Conservation (phyloP, 2,329 filamentous ascomycete species). For the Cercospora sp. region DNA sequence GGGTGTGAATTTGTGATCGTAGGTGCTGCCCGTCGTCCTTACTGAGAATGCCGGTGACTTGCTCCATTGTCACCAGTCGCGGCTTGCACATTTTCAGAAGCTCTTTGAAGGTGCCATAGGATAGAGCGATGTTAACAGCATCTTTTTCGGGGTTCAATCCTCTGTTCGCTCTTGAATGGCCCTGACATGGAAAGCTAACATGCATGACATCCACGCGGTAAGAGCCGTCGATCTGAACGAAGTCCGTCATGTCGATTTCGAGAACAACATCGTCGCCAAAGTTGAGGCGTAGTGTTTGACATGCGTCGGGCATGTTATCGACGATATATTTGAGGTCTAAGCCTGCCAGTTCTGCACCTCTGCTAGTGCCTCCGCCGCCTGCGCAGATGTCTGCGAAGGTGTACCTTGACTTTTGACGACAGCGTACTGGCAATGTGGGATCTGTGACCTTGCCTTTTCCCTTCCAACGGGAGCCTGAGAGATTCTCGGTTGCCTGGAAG, state of each 20-base stretch:
- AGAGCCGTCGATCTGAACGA: not conserved
- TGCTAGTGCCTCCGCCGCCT: too few relatives aligned
- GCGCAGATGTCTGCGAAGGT: constrained; percentile 62
- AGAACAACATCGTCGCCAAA: not conserved
- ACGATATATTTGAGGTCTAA: constrained; percentile 55
- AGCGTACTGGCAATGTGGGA: not conserved
- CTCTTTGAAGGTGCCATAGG: constrained; percentile 44
- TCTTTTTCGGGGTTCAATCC: constrained; percentile 54
- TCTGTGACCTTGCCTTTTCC: not conserved
- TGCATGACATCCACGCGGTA: not conserved
- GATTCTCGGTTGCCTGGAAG: not conserved
- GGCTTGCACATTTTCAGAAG: constrained; percentile 62
- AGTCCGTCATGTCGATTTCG: not conserved
- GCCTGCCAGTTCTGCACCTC: constrained; percentile 62
- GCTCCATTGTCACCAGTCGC: constrained; percentile 73
- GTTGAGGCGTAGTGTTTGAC: not conserved
- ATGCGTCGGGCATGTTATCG: constrained; percentile 53
- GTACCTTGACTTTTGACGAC: not conserved
- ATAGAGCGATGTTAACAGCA: constrained; percentile 64
- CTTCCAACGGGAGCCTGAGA: not conserved
- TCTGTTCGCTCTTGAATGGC: constrained; percentile 58
- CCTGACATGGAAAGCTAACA: not conserved
- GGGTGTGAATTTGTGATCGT: constrained; percentile 60
- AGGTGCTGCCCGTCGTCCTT: not conserved
- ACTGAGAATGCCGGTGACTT: constrained; percentile 63